Percentiles rank a stretch among this genome's conserved stretches.
Evolutionary conservation across 192 early-diverging fungal species (phyloP).

Genomic region (Coemansia sp.): DNA sequence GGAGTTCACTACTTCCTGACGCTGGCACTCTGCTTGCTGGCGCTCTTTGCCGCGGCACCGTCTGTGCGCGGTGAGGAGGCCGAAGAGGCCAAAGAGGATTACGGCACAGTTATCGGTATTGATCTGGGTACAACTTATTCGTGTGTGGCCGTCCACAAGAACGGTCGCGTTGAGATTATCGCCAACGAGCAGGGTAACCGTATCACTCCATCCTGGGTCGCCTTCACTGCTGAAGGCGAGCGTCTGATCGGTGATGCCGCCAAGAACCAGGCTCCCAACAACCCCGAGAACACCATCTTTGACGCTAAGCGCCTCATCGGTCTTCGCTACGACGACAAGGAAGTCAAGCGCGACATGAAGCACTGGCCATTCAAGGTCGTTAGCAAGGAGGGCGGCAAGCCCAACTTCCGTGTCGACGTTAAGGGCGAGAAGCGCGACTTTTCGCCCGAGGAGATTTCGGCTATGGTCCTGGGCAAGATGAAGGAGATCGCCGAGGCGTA

Average conservation of each 20-base stretch:
- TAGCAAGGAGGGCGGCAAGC: conserved; percentile 75
- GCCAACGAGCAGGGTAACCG: conserved; percentile 97
- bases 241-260: conserved; percentile 99
- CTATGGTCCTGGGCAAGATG: conserved; percentile 99
- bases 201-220: conserved; percentile 94
- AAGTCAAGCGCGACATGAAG: conserved; percentile 92
- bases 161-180: conserved; percentile 96
- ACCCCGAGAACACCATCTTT: conserved; percentile 98
- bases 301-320: conserved; percentile 99
- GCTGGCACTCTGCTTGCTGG: conserved; percentile 50
- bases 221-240: conserved; percentile 87
- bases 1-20: conserved; percentile 50
- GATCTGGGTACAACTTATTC: conserved; percentile 96
- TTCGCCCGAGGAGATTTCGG: conserved; percentile 95
- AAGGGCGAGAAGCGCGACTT: conserved; percentile 89
- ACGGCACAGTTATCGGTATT: conserved; percentile 80
- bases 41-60: conserved; percentile 41
- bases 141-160: conserved; percentile 92
- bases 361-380: conserved; percentile 93
- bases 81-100: conserved; percentile 47
- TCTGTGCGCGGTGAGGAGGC: conserved; percentile 48
- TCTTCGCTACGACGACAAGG: conserved; percentile 87
- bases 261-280: conserved; percentile 99
- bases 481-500: conserved; percentile 92
- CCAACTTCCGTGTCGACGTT: conserved; percentile 77